A percentile compares a stretch with the other conserved stretches of the same genome.
phyloP scores from a whole-genome alignment of 2,329 filamentous ascomycete species.

The Chrysosporium keratinophilum region DNA sequence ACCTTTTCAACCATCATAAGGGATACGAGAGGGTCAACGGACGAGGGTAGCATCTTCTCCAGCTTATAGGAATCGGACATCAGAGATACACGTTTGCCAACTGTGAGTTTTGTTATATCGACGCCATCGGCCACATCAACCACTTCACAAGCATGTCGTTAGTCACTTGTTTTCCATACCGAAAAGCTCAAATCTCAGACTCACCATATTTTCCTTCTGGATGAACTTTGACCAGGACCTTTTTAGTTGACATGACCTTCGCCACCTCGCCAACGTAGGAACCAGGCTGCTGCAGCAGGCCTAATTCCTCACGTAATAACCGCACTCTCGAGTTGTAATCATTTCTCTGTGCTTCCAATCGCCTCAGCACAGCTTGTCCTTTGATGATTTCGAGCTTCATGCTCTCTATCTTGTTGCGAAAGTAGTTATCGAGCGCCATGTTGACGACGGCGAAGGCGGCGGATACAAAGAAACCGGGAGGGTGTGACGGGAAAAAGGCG shows the following conservation, averaged over 20 bases:
- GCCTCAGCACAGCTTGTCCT: slow-evolving; percentile 86
- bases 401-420: slow-evolving; percentile 99
- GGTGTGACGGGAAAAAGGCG: too few relatives aligned
- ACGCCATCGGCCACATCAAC: slow-evolving; percentile 92
- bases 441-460: slow-evolving; percentile 31
- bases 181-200: slow-evolving; percentile 21
- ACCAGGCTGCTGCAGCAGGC: slow-evolving; percentile 88
- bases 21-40: slow-evolving; percentile 93
- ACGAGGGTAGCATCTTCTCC: slow-evolving; percentile 96
- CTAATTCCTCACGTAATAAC: slow-evolving; percentile 86
- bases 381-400: slow-evolving; percentile 99
- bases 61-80: slow-evolving; percentile 97
- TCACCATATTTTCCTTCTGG: slow-evolving; percentile 98
- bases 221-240: slow-evolving; percentile 97
- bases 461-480: neutral
- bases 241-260: slow-evolving; percentile 99
- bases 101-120: slow-evolving; percentile 88
- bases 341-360: slow-evolving; percentile 94
- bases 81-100: slow-evolving; percentile 93
- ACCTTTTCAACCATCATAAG: slow-evolving; percentile 99
- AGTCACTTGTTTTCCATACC: neutral
- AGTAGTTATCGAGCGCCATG: slow-evolving; percentile 99
- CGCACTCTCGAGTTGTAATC: slow-evolving; percentile 98
- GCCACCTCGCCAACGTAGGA: slow-evolving; percentile 99
- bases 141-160: slow-evolving; percentile 45